phyloP scores from a whole-genome alignment of 805 yeast species.

The Teunomyces atbi region DNA sequence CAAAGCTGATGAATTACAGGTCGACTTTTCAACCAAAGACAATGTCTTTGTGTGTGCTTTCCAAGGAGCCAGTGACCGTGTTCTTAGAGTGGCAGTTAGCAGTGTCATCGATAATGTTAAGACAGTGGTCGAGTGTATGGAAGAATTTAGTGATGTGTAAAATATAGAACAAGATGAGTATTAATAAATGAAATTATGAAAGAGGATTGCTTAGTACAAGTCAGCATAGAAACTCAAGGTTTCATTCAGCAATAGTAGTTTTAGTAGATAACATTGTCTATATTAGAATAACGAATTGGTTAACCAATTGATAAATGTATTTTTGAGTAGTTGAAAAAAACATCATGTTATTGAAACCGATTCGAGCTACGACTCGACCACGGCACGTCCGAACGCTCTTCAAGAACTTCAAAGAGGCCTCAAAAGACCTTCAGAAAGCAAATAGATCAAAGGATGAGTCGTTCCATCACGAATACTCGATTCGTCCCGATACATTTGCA shows the following conservation, averaged over 20 bases:
- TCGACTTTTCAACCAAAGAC: slow-evolving; percentile 39
- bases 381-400: slow-evolving; percentile 17
- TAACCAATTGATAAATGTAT: background rate
- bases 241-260: background rate
- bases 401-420: slow-evolving; percentile 15
- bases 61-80: slow-evolving; percentile 66
- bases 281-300: too few species aligned
- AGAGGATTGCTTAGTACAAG: background rate
- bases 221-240: background rate
- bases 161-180: background rate
- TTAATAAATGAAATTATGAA: background rate
- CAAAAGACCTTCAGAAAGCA: slow-evolving; percentile 16
- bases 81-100: slow-evolving; percentile 80
- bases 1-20: slow-evolving; percentile 62
- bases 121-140: slow-evolving; percentile 77
- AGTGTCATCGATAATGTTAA: slow-evolving; percentile 74
- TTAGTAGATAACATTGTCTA: too few species aligned
- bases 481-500: slow-evolving; percentile 45
- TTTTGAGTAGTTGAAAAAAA: slow-evolving; percentile 1
- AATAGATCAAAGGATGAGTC: slow-evolving; percentile 13
- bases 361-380: background rate
- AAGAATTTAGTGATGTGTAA: slow-evolving; percentile 52
- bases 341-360: slow-evolving; percentile 1
- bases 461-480: slow-evolving; percentile 42
- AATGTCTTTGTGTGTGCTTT: slow-evolving; percentile 46